These are phyloP conservation scores for Thinopyrum elongatum DNA, from an alignment of 176 grass and related monocot genomes.

Conservation along the genomic window DNA sequence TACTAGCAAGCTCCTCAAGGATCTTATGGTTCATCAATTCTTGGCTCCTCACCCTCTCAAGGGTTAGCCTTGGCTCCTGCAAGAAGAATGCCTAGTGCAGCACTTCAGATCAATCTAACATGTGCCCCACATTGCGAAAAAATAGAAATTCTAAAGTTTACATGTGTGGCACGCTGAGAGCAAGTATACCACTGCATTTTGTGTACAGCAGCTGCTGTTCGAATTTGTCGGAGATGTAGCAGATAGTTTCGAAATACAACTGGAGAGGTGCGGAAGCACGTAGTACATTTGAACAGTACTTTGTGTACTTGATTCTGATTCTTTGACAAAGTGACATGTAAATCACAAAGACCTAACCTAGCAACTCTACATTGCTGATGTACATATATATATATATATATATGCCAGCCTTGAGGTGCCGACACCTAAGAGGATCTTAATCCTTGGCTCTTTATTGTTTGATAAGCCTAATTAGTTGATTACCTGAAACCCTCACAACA, in stretches of 20 bases:
- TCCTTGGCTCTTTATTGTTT: too few relatives aligned
- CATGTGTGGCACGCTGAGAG: background rate
- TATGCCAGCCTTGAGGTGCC: too few relatives aligned
- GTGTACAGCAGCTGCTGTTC: background rate
- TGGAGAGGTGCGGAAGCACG: too few relatives aligned
- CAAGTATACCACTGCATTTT: background rate
- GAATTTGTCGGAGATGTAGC: too few relatives aligned
- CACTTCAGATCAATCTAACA: background rate
- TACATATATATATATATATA: too few relatives aligned
- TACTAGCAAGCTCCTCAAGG: slow-evolving; percentile 36
- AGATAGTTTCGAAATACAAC: too few relatives aligned
- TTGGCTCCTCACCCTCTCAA: slow-evolving; percentile 39
- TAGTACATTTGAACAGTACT: too few relatives aligned
- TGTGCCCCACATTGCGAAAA: background rate
- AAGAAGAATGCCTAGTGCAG: background rate
- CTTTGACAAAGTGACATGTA: too few relatives aligned
- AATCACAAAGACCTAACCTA: too few relatives aligned
- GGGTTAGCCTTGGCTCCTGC: slow-evolving; percentile 17
- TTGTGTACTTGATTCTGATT: too few relatives aligned
- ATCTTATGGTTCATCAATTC: slow-evolving; percentile 32
- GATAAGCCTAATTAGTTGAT: background rate
- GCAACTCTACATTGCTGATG: too few relatives aligned
- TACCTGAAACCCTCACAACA: slow-evolving; percentile 29
- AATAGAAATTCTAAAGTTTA: background rate
- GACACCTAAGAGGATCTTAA: too few relatives aligned